Evolutionary conservation across 169 alveolate genomes (phyloP).

Genomic region (Perkinsus chesapeaki): DNA sequence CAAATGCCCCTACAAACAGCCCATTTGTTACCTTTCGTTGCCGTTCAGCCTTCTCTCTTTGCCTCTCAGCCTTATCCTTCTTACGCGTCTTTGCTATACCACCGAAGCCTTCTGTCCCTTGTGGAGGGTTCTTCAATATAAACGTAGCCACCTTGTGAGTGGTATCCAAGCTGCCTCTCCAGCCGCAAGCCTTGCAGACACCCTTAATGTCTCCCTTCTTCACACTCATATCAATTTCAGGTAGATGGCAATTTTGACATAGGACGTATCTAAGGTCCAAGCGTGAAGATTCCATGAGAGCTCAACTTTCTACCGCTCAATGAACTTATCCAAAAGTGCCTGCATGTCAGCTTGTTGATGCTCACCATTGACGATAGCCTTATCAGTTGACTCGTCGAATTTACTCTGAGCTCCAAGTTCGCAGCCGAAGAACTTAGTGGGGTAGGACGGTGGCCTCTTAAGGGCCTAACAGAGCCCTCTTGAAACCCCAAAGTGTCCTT

Average conservation of each 20-base stretch:
- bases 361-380: slow-evolving; percentile 90
- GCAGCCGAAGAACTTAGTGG: slow-evolving; percentile 89
- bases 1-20: background rate
- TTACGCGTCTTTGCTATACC: slow-evolving; percentile 45
- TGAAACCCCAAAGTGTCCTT: slow-evolving; percentile 27
- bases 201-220: slow-evolving; percentile 73
- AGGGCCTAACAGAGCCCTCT: slow-evolving; percentile 36
- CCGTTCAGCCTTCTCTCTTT: slow-evolving; percentile 13
- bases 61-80: slow-evolving; percentile 29
- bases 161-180: slow-evolving; percentile 81
- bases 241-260: slow-evolving; percentile 94
- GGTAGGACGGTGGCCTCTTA: slow-evolving; percentile 78
- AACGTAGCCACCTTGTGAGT: slow-evolving; percentile 90
- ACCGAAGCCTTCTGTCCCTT: slow-evolving; percentile 22
- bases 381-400: slow-evolving; percentile 84
- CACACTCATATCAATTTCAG: slow-evolving; percentile 90
- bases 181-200: slow-evolving; percentile 97
- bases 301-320: slow-evolving; percentile 59
- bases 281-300: background rate
- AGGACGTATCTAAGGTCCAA: slow-evolving; percentile 64
- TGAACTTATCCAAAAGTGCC: slow-evolving; percentile 89
- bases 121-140: slow-evolving; percentile 92
- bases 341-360: slow-evolving; percentile 82
- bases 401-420: slow-evolving; percentile 91
- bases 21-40: background rate